Conservation (phyloP, 2,329 filamentous ascomycete genomes). For the Pseudogymnoascus sp. region DNA sequence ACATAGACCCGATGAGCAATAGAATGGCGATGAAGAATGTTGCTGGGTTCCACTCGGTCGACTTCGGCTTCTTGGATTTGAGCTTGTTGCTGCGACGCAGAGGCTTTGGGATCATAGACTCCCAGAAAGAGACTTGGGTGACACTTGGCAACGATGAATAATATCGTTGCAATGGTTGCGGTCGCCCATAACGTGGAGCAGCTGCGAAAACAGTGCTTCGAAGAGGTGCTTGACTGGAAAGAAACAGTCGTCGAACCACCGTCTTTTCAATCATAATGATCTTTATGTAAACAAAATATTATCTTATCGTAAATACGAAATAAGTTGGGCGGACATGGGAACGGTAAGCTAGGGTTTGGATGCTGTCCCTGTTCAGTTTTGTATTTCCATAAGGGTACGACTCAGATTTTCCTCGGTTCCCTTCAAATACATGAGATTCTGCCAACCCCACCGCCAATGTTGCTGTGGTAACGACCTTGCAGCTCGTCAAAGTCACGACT, state of each 20-base stretch:
- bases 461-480: conserved; percentile 6
- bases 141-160: conserved; percentile 33
- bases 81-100: conserved; percentile 38
- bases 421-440: not conserved
- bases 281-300: not conserved
- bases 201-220: not conserved
- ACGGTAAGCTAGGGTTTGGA: not conserved
- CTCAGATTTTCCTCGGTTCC: not conserved
- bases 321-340: not conserved
- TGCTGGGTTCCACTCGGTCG: conserved; percentile 68
- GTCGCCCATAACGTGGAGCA: not conserved
- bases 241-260: not conserved
- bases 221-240: not conserved
- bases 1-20: conserved; percentile 85
- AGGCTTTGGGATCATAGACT: conserved; percentile 59
- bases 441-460: conserved; percentile 3
- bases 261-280: conserved; percentile 5
- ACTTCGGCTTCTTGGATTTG: conserved; percentile 34
- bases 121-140: conserved; percentile 48
- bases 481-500: conserved; percentile 4
- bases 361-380: not conserved
- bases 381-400: not conserved
- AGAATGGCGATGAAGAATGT: conserved; percentile 78
- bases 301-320: not conserved
- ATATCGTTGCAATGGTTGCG: conserved; percentile 16